phyloP scores from a whole-genome alignment of 371 early-diverging fungal species.

The Saksenaea vasiformis region DNA sequence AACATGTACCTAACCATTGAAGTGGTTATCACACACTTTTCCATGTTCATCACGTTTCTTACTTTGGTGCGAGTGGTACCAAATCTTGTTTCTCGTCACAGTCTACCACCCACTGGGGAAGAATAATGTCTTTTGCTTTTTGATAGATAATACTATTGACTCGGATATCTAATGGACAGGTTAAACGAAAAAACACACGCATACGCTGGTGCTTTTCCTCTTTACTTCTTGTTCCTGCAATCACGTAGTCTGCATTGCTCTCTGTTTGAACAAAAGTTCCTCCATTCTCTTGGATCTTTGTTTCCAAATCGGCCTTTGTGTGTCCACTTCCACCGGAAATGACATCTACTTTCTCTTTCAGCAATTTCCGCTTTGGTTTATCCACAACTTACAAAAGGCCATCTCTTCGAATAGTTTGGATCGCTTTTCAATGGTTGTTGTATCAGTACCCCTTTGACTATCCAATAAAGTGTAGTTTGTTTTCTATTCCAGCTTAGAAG shows the following conservation, averaged over 20 bases:
- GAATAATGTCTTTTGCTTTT: constrained; percentile 53
- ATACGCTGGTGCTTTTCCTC: background rate
- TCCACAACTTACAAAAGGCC: constrained; percentile 56
- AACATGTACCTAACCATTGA: constrained; percentile 56
- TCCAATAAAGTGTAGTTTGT: constrained; percentile 18
- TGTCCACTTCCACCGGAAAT: constrained; percentile 40
- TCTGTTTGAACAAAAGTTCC: constrained; percentile 63
- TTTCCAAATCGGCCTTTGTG: constrained; percentile 59
- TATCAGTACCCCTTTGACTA: constrained; percentile 53
- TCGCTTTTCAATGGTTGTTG: constrained; percentile 33
- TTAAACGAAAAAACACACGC: no score
- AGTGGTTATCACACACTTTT: background rate
- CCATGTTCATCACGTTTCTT: no score
- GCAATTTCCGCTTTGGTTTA: background rate
- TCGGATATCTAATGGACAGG: constrained; percentile 51
- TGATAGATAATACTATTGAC: constrained; percentile 51
- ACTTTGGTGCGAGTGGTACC: constrained; percentile 63
- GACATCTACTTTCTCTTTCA: constrained; percentile 28
- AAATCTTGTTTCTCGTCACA: constrained; percentile 52
- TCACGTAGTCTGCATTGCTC: constrained; percentile 45
- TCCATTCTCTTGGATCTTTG: constrained; percentile 60
- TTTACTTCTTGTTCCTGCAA: constrained; percentile 60
- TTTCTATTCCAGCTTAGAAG: background rate
- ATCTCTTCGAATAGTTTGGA: constrained; percentile 58
- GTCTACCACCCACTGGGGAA: constrained; percentile 64